Evolutionary conservation across 164 flowering plant species (phyloP).

Genomic region (Buxus sempervirens): DNA sequence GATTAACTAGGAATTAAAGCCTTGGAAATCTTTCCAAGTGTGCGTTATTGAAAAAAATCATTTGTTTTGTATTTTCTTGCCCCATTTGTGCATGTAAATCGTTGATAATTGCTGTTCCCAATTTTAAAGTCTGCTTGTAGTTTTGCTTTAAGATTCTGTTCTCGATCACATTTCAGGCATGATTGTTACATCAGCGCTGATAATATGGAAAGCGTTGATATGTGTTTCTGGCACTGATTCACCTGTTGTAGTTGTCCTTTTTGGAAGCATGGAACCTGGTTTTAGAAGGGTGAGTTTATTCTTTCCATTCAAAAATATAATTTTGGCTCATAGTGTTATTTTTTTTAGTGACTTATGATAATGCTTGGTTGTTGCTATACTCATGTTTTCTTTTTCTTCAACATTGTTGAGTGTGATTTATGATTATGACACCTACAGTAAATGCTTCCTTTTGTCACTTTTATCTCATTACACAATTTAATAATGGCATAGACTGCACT

Average conservation of each 20-base stretch:
- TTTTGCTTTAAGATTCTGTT: neutral
- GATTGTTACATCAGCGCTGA: slow-evolving; percentile 76
- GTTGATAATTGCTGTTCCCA: neutral
- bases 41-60: neutral
- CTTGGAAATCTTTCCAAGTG: neutral
- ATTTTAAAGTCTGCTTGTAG: neutral
- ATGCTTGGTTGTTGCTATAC: too few relatives aligned
- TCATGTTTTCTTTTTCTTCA: too few relatives aligned
- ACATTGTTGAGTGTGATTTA: too few relatives aligned
- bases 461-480: too few relatives aligned
- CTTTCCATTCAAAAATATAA: neutral
- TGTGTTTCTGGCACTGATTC: slow-evolving; percentile 83
- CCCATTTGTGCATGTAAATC: neutral
- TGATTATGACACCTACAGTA: too few relatives aligned
- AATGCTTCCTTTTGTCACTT: too few relatives aligned
- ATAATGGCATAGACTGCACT: too few relatives aligned
- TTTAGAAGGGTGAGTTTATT: slow-evolving; percentile 56
- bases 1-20: neutral
- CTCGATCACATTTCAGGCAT: slow-evolving; percentile 35
- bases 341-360: neutral
- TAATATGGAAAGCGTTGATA: slow-evolving; percentile 81
- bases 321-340: neutral
- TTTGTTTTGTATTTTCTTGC: too few relatives aligned
- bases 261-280: slow-evolving; percentile 89
- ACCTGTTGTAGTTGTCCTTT: slow-evolving; percentile 79